A percentile compares a stretch with the other conserved stretches of the same genome.
Evolutionary conservation across 208 protist species (phyloP).

Genomic region (Trypanosoma lewisi): DNA sequence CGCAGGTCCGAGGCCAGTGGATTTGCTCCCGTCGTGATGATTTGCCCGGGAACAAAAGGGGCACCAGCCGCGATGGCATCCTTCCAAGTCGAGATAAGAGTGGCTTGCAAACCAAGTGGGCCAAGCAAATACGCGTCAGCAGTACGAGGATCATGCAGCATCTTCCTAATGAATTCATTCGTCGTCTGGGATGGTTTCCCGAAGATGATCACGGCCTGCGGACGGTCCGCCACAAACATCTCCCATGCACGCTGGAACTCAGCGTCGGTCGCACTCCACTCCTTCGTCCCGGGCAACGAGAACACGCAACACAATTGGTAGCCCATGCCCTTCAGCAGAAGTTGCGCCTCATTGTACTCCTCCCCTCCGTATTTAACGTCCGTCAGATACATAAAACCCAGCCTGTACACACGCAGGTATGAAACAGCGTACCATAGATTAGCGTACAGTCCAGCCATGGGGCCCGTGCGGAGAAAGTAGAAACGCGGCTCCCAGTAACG

Average conservation of each 20-base stretch:
- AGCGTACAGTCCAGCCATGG: conserved; percentile 1
- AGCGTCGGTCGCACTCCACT: conserved; percentile 1
- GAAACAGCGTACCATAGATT: conserved; percentile 16
- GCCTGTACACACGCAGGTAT: conserved; percentile 5
- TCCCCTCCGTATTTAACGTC: conserved; percentile 35
- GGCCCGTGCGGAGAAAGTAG: conserved; percentile 27
- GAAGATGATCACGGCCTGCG: conserved; percentile 52
- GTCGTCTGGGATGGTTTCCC: conserved; percentile 25
- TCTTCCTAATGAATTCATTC: conserved; percentile 26
- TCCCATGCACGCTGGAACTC: conserved; percentile 31
- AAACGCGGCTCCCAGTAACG: conserved; percentile 25
- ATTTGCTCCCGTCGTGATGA: conserved; percentile 38
- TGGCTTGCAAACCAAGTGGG: conserved; percentile 21
- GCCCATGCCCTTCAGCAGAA: conserved; percentile 7
- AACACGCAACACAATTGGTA: conserved; percentile 27
- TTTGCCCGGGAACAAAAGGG: conserved; percentile 22
- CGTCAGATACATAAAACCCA: conserved; percentile 55
- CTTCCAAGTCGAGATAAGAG: conserved; percentile 17
- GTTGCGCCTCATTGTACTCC: conserved; percentile 21
- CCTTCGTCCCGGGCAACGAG: neutral
- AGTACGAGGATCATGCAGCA: conserved; percentile 33
- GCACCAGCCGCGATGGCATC: neutral
- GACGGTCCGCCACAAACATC: conserved; percentile 33
- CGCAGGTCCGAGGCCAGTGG: conserved; percentile 26
- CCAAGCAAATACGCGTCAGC: conserved; percentile 27